Percentiles rank a stretch among this genome's conserved stretches.
Evolutionary conservation across 192 early-diverging fungal species (phyloP).

Genomic region (Backusella luteola): DNA sequence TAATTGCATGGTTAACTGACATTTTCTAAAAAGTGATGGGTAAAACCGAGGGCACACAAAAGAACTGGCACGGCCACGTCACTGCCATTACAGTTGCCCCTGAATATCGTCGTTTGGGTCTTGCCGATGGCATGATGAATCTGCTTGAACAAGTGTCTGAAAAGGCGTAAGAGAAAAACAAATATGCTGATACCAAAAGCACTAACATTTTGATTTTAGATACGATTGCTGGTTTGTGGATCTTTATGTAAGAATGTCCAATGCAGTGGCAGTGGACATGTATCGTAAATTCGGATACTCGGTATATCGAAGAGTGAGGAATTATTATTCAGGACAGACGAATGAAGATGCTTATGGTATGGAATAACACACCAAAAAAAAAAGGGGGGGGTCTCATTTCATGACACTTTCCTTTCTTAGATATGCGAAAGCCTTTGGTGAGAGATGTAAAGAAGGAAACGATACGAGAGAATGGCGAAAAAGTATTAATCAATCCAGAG

Average conservation of each 20-base stretch:
- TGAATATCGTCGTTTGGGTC: constrained; percentile 88
- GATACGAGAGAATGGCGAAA: constrained; percentile 53
- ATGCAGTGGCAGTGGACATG: constrained; percentile 88
- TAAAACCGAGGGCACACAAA: constrained; percentile 87
- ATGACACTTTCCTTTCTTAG: constrained; percentile 38
- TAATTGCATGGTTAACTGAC: background rate
- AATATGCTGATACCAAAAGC: no score
- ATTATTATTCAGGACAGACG: constrained; percentile 77
- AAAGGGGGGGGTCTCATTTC: background rate
- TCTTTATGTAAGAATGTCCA: constrained; percentile 93
- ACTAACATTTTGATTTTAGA: constrained; percentile 20
- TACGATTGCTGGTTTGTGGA: constrained; percentile 94
- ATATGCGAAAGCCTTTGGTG: constrained; percentile 94
- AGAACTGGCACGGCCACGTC: constrained; percentile 97
- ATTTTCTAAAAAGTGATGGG: constrained; percentile 70
- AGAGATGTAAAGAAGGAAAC: constrained; percentile 73
- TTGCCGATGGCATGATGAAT: constrained; percentile 87
- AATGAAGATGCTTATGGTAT: constrained; percentile 89
- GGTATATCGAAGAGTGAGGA: constrained; percentile 83
- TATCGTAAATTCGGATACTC: constrained; percentile 92
- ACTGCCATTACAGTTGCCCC: constrained; percentile 96
- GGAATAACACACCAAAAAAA: background rate
- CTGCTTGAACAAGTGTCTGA: constrained; percentile 90
- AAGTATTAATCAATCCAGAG: constrained; percentile 47
- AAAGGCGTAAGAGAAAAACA: constrained; percentile 52